Evolutionary conservation across 306 rosid species (phyloP), one percentile per base, ranked within the genome.

Genomic region (Mimosa pudica): DNA sequence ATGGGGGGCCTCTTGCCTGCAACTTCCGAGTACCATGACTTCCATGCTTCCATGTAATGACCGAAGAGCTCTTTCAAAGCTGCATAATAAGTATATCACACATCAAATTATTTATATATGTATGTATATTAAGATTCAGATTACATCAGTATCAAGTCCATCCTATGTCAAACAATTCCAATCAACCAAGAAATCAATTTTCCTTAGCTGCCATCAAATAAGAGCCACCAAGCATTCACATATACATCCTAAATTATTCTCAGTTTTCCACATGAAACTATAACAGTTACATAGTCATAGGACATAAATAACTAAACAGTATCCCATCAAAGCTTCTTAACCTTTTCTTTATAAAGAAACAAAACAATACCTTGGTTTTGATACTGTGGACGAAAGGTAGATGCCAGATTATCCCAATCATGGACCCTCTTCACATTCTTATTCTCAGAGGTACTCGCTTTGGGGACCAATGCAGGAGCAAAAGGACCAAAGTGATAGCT

Each of bases 31-130:
- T 89, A 88, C 98, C 98, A 92, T 57, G 91, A 84, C 70, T 83
- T 87, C 94, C 97, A 92, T 72, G 99, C 98, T 77, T 95, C 97
- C 92, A 84, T 82, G 85, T 91, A 95, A 87, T 95, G 97, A 17
- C 95, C 80, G 84, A 89, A 93, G 35, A 95, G 90, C 17, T 95
- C 99, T 84, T 73, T 91, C 85, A 94, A 74, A 60, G 92, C 98
- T 92, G 90, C 86, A 82, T 73, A 52, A 74, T 24, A 76, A 71
- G 47, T 24, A 45, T 74, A 80, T 14, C 64, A 16, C 47, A 20
- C 66, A 20, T 42, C 73, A 41, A 35, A 73, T 80, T 32, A 75
- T 77, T 55, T 69, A 18, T 67, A 18, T 67, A 75, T 77, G 48
- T 69, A 18, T 67, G 18, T 67, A 66, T 33, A 42, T 42, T 51